A percentile compares a stretch with the other conserved stretches of the same genome.
phyloP scores from a whole-genome alignment of 2,329 filamentous ascomycete genomes.

The Cladophialophora yegresii region DNA sequence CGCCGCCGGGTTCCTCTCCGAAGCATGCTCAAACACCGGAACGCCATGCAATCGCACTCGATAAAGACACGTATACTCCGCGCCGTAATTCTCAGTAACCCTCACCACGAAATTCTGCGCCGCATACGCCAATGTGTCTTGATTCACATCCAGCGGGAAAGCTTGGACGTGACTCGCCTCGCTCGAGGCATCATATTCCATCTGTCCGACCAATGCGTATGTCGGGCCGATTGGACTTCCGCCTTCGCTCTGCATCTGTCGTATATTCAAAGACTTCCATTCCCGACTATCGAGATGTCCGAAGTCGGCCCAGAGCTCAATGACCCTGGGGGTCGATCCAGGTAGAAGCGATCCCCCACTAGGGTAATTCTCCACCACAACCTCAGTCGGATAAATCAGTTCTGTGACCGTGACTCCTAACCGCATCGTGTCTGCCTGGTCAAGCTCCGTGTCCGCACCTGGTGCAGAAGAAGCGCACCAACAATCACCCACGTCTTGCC shows the following conservation, averaged over 20 bases:
- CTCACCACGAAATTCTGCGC: constrained; percentile 47
- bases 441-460: neutral
- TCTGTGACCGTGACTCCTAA: constrained; percentile 44
- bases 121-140: constrained; percentile 21
- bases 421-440: constrained; percentile 43
- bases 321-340: constrained; percentile 61
- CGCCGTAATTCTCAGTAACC: constrained; percentile 49
- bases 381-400: constrained; percentile 65
- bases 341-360: constrained; percentile 63
- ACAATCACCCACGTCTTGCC: constrained; percentile 81
- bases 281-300: constrained; percentile 44
- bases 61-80: constrained; percentile 49
- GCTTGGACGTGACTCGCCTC: constrained; percentile 43
- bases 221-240: constrained; percentile 20
- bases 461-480: constrained; percentile 70
- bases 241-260: constrained; percentile 25
- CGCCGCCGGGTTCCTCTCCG: neutral
- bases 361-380: constrained; percentile 73
- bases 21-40: constrained; percentile 16
- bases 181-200: constrained; percentile 31
- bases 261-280: constrained; percentile 29
- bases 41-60: constrained; percentile 49
- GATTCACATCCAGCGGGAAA: constrained; percentile 44
- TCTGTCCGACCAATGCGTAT: constrained; percentile 31
- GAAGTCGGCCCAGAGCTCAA: constrained; percentile 70